Conservation (phyloP, 1,284 basidiomycete genomes). For the Puccinia horiana region DNA sequence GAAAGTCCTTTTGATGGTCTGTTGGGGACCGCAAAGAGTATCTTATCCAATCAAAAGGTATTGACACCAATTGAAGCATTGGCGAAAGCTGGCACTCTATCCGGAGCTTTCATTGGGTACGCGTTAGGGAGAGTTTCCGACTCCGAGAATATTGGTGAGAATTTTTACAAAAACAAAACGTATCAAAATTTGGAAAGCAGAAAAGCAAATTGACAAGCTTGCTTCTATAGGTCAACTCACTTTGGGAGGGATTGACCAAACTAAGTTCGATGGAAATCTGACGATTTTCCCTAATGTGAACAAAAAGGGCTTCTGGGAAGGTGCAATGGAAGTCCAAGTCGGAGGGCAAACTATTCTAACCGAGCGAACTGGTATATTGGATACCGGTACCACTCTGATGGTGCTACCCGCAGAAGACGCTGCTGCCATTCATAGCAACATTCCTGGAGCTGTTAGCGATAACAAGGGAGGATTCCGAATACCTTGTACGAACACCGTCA, state of each 20-base stretch:
- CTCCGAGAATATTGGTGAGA: constrained; percentile 40
- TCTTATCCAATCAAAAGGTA: constrained; percentile 68
- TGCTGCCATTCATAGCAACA: constrained; percentile 55
- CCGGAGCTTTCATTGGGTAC: constrained; percentile 73
- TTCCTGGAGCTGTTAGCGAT: constrained; percentile 55
- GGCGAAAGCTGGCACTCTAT: constrained; percentile 66
- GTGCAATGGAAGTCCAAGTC: constrained; percentile 54
- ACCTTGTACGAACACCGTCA: constrained; percentile 56
- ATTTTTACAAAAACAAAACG: background rate
- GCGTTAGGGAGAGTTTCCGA: constrained; percentile 72
- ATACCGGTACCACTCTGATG: constrained; percentile 59
- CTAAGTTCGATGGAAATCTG: constrained; percentile 66
- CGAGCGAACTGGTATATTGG: constrained; percentile 55
- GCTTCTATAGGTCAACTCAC: constrained; percentile 62
- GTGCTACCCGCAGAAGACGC: constrained; percentile 56
- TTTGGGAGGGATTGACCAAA: constrained; percentile 74
- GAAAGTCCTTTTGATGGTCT: constrained; percentile 72
- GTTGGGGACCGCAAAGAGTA: constrained; percentile 76
- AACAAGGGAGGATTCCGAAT: constrained; percentile 58
- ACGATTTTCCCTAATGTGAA: constrained; percentile 57
- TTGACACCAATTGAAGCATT: constrained; percentile 75
- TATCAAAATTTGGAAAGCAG: no score
- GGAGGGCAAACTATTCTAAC: constrained; percentile 51
- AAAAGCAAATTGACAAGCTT: background rate
- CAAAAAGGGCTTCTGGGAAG: constrained; percentile 60